A percentile compares a stretch with the other conserved stretches of the same genome.
Evolutionary conservation across 495 filamentous ascomycete species (phyloP).

Genomic region (Aspergillus biplanus): DNA sequence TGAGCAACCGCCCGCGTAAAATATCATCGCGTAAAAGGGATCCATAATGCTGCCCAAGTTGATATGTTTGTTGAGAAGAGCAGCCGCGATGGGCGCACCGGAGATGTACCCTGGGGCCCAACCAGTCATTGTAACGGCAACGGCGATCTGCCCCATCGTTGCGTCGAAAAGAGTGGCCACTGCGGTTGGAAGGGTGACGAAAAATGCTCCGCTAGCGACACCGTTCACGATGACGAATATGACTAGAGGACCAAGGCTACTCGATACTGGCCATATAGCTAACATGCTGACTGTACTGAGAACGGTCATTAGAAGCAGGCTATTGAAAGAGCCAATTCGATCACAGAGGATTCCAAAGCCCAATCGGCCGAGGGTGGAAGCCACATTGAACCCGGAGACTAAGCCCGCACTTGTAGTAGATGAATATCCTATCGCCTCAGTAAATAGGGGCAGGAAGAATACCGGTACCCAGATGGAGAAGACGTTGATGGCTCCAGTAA

Average conservation of each 20-base stretch:
- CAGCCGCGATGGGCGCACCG: constrained; percentile 4
- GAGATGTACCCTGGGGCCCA: constrained; percentile 1
- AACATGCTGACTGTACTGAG: constrained; percentile 8
- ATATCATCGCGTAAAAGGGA: not conserved
- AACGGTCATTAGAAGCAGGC: not conserved
- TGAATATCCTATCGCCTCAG: constrained; percentile 2
- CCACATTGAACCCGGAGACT: not conserved
- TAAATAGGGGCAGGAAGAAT: constrained; percentile 5
- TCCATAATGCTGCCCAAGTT: not conserved
- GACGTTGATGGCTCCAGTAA: constrained; percentile 3
- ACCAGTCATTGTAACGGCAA: constrained; percentile 2
- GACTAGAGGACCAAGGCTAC: not conserved
- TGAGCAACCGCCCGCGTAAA: not conserved
- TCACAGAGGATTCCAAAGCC: constrained; percentile 3
- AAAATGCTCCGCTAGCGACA: constrained; percentile 9
- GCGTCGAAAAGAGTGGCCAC: not conserved
- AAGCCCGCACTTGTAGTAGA: not conserved
- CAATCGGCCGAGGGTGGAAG: not conserved
- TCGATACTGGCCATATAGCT: constrained; percentile 4
- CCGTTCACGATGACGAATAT: constrained; percentile 9
- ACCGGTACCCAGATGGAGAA: constrained; percentile 6
- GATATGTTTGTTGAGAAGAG: not conserved
- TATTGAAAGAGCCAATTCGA: constrained; percentile 5
- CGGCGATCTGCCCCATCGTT: not conserved
- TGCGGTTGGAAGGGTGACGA: constrained; percentile 6